Base-by-base conservation (phyloP, 2,329 filamentous ascomycete species). In the Fusarium citri region DNA sequence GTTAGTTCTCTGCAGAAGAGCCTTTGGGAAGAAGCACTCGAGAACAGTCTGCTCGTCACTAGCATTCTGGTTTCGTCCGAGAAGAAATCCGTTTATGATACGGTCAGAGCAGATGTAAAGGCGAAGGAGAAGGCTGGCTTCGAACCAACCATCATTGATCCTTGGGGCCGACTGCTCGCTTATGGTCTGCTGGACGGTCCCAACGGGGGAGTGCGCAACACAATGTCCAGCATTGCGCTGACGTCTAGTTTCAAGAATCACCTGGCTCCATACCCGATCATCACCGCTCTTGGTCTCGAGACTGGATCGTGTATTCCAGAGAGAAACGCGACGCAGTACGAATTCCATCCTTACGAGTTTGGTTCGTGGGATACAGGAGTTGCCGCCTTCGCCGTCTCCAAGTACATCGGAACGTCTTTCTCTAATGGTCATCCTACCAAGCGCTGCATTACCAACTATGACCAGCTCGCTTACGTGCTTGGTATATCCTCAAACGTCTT, bases 341-440 rank as follows among this genome's bases (percentile, higher is more conserved):
- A 61, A 7, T 61, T 61, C 23, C 58, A 61, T 2, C 58, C 58
- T 0, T 61, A 45, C 3, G 58, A 61, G n/a, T 61, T 61, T 45
- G 58, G 58, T 0, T 61, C 58, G 5, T 61, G 58, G 58, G 58
- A 61, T n/a, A 18, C 45, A 11, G 58, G 58, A 2, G 45, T 61
- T 40, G 37, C 25, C 0, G 58, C 58, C 1, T 61, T 61, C 3
- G 53, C 45, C 12, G 53, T 58, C 0, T 61, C 58, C 2, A 61
- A 58, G 45, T 61, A 61, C 2, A 7, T 61, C 8, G 58, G 58
- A 1, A 61, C 58, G 0, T 30, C 53, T 0, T 49, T 61, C 5
- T 45, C 37, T 1, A 61, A 58, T 0, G 37, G 37, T 0, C 45
- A 30, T 3, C 45, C 53, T 9, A 40, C 45, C 15, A 58, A 61